phyloP scores from a whole-genome alignment of 2,329 filamentous ascomycete genomes.

The Pseudonectria foliicola region DNA sequence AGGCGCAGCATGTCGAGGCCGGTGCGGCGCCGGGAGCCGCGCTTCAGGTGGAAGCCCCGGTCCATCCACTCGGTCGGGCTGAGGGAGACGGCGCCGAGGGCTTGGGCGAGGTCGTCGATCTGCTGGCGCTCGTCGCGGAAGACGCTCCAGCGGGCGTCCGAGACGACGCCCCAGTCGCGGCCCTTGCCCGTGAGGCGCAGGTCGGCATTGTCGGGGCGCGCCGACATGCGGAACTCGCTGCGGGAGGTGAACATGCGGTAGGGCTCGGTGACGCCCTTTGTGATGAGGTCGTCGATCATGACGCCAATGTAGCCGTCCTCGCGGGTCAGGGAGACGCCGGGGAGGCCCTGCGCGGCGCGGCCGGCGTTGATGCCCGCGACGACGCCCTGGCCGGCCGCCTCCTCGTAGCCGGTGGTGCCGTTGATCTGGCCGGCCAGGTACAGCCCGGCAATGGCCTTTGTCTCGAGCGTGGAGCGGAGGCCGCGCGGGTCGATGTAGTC shows the following conservation, averaged over 20 bases:
- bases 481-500: slow-evolving; percentile 95
- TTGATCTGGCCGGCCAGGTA: slow-evolving; percentile 97
- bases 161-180: slow-evolving; percentile 67
- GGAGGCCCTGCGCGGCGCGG: slow-evolving; percentile 60
- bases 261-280: slow-evolving; percentile 92
- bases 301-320: slow-evolving; percentile 95
- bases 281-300: slow-evolving; percentile 97
- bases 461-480: slow-evolving; percentile 83
- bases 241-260: slow-evolving; percentile 98
- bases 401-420: slow-evolving; percentile 95
- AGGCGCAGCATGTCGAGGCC: slow-evolving; percentile 76
- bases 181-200: slow-evolving; percentile 74
- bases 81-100: slow-evolving; percentile 52
- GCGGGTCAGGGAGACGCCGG: slow-evolving; percentile 62
- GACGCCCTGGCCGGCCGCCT: slow-evolving; percentile 89
- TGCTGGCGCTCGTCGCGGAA: slow-evolving; percentile 60
- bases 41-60: slow-evolving; percentile 61
- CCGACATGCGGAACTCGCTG: slow-evolving; percentile 90
- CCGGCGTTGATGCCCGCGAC: slow-evolving; percentile 93
- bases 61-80: slow-evolving; percentile 60
- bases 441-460: slow-evolving; percentile 80
- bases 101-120: slow-evolving; percentile 56
- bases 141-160: slow-evolving; percentile 67
- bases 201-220: slow-evolving; percentile 92
- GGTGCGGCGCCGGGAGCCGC: slow-evolving; percentile 58